These are phyloP conservation scores for Aquilaria yunnanensis DNA, from an alignment of 345 rosid genomes.

Conservation along the genomic window DNA sequence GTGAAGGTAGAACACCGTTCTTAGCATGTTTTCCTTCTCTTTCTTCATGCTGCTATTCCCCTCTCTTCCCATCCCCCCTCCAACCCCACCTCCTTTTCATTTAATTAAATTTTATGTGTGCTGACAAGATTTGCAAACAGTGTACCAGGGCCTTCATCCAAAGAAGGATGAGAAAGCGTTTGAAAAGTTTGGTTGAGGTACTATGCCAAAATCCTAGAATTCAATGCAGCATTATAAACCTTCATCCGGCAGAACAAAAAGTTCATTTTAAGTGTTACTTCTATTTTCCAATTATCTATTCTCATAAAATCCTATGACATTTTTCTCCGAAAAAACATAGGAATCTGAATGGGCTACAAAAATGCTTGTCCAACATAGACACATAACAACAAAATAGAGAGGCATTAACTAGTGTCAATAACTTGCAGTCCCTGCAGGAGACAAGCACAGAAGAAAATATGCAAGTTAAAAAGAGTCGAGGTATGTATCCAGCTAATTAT, in stretches of 20 bases:
- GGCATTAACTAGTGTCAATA: slow-evolving; percentile 13
- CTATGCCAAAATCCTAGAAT: slow-evolving; percentile 8
- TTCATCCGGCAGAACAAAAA: neutral
- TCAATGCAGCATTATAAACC: slow-evolving; percentile 5
- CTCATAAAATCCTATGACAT: no score
- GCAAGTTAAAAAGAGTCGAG: slow-evolving; percentile 28
- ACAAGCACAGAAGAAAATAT: slow-evolving; percentile 32
- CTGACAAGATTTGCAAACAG: slow-evolving; percentile 29
- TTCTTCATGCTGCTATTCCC: neutral
- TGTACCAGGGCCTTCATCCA: slow-evolving; percentile 85
- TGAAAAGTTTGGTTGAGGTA: slow-evolving; percentile 79
- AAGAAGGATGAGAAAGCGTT: slow-evolving; percentile 70
- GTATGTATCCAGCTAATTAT: slow-evolving; percentile 22
- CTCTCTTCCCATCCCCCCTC: neutral
- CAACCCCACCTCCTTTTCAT: neutral
- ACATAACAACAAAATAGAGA: neutral
- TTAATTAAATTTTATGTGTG: slow-evolving; percentile 3
- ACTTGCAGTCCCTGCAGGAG: slow-evolving; percentile 50
- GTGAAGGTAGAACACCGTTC: slow-evolving; percentile 49
- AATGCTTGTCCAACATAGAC: no score
- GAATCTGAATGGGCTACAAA: no score
- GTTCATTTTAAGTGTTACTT: no score
- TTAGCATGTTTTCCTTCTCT: neutral
- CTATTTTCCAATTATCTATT: no score
- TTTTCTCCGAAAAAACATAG: no score